Percentiles rank a stretch among this genome's conserved stretches.
phyloP scores from a whole-genome alignment of 108 stramenopile genomes.

The Fragilariopsis cylindrus region DNA sequence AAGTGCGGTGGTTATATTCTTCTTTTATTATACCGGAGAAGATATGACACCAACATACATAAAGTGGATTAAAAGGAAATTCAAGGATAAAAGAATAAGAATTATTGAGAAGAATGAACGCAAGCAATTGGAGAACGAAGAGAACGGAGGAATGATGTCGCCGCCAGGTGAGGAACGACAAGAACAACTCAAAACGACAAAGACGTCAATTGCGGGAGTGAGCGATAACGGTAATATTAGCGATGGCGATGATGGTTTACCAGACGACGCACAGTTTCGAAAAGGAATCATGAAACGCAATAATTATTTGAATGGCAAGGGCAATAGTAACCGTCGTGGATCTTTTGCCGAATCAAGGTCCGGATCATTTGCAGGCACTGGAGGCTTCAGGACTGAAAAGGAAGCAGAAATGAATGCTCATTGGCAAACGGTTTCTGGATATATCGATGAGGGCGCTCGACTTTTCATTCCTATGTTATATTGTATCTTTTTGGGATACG shows the following conservation, averaged over 20 bases:
- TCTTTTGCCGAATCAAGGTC: constrained; percentile 12
- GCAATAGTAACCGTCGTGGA: not conserved
- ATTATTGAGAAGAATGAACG: not conserved
- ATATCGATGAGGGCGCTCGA: constrained; percentile 30
- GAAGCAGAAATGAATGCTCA: constrained; percentile 28
- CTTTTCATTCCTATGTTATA: constrained; percentile 30
- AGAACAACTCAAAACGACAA: too few relatives aligned
- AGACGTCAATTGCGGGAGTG: not conserved
- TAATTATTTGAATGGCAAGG: not conserved
- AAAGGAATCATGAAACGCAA: not conserved
- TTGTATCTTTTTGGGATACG: constrained; percentile 1
- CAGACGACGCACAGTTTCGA: not conserved
- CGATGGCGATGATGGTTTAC: not conserved
- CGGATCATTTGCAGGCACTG: too few relatives aligned
- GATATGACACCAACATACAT: constrained; percentile 13
- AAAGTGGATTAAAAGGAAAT: constrained; percentile 14
- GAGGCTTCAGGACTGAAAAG: constrained; percentile 27
- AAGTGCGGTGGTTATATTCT: constrained; percentile 36
- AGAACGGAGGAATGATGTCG: not conserved
- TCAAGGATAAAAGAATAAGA: not conserved
- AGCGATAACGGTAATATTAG: not conserved
- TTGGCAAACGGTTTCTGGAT: constrained; percentile 28
- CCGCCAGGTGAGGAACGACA: too few relatives aligned
- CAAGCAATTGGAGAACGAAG: not conserved
- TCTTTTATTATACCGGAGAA: constrained; percentile 27